Base-by-base conservation (phyloP, 257 asterid species). In the Solanum boliviense region DNA sequence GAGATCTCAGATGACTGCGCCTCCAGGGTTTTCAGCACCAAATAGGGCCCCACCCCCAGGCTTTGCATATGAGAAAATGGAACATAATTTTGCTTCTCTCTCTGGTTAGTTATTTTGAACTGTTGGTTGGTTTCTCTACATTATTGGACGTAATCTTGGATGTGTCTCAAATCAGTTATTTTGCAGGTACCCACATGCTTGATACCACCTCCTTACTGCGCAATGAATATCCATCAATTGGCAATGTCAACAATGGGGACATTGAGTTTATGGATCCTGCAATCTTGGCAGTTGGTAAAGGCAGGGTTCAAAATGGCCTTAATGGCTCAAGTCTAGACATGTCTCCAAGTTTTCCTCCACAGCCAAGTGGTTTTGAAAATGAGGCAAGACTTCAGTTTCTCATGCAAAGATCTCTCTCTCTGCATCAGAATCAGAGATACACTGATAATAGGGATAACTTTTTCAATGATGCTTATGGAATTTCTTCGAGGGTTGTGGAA, bases 211-310 rank as follows among this genome's bases (percentile, higher is more conserved):
- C 94, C 84, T 88, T 93, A 70, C 86, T 89, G 81, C 92, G 95
- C 86, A 93, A 94, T 89, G 96, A 93, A 88, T 92, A 92, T 91
- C 91, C 96, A 60, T 89, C 92, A 58, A 86, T 88, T 85, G 92
- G 91, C 81, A 90, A 91, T 89, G 91, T 86, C 82, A 91, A 90
- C 84, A 91, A 92, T 70, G 95, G 93, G 38, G 98, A 96, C 86
- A 88, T 96, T 89, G 99, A 96, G 91, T 96, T 97, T 88, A 92
- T 94, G 90, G 99, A 97, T 91, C 99, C 99, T 84, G 99, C 99
- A 83, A 97, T 97, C 84, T 93, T 97, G 93, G 99, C 98, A 79
- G 99, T 97, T 89, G 99, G 98, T 88, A 96, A 93, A 89, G 98
- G 96, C 89, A 94, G 94, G 88, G 86, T 95, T 87, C 93, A 96